Evolutionary conservation across 306 rosid genomes (phyloP).

Genomic region (Crataegus laevigata): DNA sequence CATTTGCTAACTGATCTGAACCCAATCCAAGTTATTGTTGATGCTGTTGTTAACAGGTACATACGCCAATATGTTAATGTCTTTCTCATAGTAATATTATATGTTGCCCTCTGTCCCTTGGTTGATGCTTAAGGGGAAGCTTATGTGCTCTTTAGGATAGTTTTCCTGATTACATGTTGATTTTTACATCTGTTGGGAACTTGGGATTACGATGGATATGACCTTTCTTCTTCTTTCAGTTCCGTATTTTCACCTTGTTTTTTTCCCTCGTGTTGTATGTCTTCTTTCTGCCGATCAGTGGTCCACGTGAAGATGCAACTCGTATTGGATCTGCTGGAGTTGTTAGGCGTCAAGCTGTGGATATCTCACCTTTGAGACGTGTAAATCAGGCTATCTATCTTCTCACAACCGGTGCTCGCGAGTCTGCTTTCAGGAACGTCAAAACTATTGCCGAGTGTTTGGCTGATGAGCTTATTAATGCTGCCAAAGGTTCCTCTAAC

Average conservation of each 20-base stretch:
- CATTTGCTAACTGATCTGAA: slow-evolving; percentile 28
- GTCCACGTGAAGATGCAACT: slow-evolving; percentile 42
- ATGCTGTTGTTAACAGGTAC: slow-evolving; percentile 27
- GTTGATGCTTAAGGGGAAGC: not conserved
- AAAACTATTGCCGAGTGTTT: slow-evolving; percentile 44
- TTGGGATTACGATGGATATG: not conserved
- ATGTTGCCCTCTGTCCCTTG: not conserved
- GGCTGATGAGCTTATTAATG: slow-evolving; percentile 41
- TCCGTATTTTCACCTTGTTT: not conserved
- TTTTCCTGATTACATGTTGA: not conserved
- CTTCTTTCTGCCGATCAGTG: slow-evolving; percentile 17
- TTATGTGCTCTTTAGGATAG: not conserved
- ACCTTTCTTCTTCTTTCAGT: not conserved
- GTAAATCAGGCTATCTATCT: slow-evolving; percentile 49
- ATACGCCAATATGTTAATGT: not conserved
- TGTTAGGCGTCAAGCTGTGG: slow-evolving; percentile 44
- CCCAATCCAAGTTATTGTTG: slow-evolving; percentile 13
- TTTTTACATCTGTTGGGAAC: not conserved
- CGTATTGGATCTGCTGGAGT: not conserved
- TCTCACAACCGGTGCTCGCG: slow-evolving; percentile 21
- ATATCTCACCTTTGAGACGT: slow-evolving; percentile 44
- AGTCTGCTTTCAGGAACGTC: slow-evolving; percentile 34
- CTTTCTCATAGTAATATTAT: not conserved
- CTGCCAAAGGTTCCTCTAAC: slow-evolving; percentile 30
- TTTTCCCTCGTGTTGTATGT: not conserved